phyloP scores from a whole-genome alignment of 2,329 filamentous ascomycete species.

The Reticulascus tulasneorum region DNA sequence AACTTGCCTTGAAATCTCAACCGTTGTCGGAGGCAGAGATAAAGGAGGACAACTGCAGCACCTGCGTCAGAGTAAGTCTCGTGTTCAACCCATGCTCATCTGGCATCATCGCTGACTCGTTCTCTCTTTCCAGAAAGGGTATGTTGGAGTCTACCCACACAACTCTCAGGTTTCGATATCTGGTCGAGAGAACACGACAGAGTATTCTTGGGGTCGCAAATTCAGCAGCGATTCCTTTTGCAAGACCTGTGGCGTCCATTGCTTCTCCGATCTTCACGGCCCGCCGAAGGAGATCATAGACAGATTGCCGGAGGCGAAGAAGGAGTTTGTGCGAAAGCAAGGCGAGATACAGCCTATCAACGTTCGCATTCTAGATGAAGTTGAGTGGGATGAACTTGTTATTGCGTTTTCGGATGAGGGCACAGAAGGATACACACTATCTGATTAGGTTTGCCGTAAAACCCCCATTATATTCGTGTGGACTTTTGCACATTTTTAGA shows the following conservation, averaged over 20 bases:
- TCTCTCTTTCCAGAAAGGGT: slow-evolving; percentile 16
- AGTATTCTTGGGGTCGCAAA: slow-evolving; percentile 19
- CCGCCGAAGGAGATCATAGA: slow-evolving; percentile 24
- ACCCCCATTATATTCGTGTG: no score
- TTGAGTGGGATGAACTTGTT: slow-evolving; percentile 4
- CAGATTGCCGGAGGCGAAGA: slow-evolving; percentile 19
- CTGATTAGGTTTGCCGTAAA: no score
- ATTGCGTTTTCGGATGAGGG: slow-evolving; percentile 7
- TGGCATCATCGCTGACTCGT: not conserved
- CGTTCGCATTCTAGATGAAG: slow-evolving; percentile 1
- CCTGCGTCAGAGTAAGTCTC: slow-evolving; percentile 22
- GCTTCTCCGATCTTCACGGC: slow-evolving; percentile 24
- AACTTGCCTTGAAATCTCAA: slow-evolving; percentile 13
- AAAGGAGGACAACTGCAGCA: slow-evolving; percentile 34
- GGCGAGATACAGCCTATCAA: slow-evolving; percentile 13
- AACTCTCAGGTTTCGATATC: slow-evolving; percentile 21
- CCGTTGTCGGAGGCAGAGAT: slow-evolving; percentile 35
- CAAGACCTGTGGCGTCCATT: slow-evolving; percentile 23
- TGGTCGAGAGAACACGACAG: slow-evolving; percentile 19
- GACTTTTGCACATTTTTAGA: no score
- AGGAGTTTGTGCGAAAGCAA: slow-evolving; percentile 13
- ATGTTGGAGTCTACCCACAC: slow-evolving; percentile 23
- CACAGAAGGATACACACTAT: slow-evolving; percentile 1
- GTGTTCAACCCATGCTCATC: no score
- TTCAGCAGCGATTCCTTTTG: slow-evolving; percentile 19